phyloP scores from a whole-genome alignment of 2,329 filamentous ascomycete genomes.

The Cyphellophora europaea region DNA sequence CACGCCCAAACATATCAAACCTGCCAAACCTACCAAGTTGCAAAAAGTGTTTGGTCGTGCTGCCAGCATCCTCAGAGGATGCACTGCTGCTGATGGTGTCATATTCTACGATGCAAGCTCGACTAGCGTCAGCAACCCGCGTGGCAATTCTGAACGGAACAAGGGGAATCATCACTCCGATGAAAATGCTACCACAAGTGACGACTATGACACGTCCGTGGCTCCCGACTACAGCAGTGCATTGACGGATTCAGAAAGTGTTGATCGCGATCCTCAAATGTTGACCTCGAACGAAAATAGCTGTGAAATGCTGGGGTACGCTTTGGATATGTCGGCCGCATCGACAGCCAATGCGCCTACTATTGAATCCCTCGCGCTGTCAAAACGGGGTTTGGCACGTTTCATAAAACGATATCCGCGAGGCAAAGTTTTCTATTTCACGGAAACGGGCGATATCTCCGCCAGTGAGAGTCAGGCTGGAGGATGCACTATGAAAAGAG shows the following conservation, averaged over 20 bases:
- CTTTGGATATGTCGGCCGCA: background rate
- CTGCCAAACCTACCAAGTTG: background rate
- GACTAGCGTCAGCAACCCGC: background rate
- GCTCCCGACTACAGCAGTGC: background rate
- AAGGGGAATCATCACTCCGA: background rate
- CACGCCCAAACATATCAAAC: too few species aligned
- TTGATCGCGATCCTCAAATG: background rate
- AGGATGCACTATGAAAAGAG: too few species aligned
- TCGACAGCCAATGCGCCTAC: background rate
- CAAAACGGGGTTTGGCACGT: constrained; percentile 29
- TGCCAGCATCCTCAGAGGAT: background rate
- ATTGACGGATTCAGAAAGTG: background rate
- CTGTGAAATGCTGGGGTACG: background rate
- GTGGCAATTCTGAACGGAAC: background rate
- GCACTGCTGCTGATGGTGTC: background rate
- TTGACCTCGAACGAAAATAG: background rate
- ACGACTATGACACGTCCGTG: background rate
- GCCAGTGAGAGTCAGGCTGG: constrained; percentile 3
- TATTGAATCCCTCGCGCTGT: constrained; percentile 16
- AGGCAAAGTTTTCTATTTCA: constrained; percentile 39
- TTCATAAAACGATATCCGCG: constrained; percentile 35
- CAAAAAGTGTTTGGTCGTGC: background rate
- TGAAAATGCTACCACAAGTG: background rate
- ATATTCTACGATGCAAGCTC: background rate
- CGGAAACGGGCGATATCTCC: constrained; percentile 25